These are phyloP conservation scores for Cucurbita argyrosperma DNA, from an alignment of 306 rosid genomes.

Conservation along the genomic window DNA sequence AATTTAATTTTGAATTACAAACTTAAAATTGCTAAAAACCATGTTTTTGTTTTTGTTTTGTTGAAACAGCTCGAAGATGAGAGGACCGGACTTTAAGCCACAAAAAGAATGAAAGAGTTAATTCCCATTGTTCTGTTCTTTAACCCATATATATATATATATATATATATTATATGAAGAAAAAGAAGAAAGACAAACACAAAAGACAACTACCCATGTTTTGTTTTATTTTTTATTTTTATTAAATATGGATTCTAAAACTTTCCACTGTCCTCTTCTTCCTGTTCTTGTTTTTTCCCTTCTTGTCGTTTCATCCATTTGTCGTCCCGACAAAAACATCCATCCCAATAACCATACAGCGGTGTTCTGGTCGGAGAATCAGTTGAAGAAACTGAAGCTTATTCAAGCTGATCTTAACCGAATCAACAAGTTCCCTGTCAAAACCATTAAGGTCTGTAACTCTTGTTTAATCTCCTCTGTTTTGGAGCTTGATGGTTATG, in stretches of 20 bases:
- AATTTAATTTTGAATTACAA: too few species aligned
- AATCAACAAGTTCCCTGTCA: conserved; percentile 56
- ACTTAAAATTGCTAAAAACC: too few species aligned
- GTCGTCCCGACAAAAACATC: conserved; percentile 12
- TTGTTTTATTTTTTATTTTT: too few species aligned
- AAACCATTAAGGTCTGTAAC: conserved; percentile 52
- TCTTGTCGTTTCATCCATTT: conserved; percentile 13
- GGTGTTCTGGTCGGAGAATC: conserved; percentile 31
- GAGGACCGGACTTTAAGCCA: too few species aligned
- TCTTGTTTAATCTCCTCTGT: background rate
- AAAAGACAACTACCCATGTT: too few species aligned
- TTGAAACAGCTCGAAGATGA: too few species aligned
- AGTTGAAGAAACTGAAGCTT: conserved; percentile 31
- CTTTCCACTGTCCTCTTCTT: background rate
- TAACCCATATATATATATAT: too few species aligned
- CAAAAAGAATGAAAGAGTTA: too few species aligned
- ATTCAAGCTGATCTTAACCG: conserved; percentile 41
- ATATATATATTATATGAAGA: too few species aligned
- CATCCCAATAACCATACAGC: conserved; percentile 27
- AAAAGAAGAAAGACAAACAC: too few species aligned
- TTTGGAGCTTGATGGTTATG: background rate
- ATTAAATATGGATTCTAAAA: conserved; percentile 25
- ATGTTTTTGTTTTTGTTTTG: too few species aligned
- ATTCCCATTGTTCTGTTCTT: too few species aligned
- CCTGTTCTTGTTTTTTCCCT: conserved; percentile 1